A percentile compares a stretch with the other conserved stretches of the same genome.
Evolutionary conservation across 768 basidiomycete species (phyloP).

Genomic region (Suillus fuscotomentosus): DNA sequence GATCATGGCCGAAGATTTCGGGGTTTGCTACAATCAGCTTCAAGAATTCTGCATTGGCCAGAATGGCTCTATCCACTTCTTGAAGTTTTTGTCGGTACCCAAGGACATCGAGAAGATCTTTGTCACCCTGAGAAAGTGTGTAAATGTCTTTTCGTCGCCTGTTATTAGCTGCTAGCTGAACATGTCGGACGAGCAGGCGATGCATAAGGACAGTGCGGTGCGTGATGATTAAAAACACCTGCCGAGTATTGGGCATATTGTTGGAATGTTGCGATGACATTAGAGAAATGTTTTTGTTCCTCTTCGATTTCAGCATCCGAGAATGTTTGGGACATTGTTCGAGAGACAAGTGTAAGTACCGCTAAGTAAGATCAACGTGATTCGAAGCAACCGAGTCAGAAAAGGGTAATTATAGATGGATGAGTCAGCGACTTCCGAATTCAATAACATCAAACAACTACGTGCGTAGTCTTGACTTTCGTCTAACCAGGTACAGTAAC

Average conservation of each 20-base stretch:
- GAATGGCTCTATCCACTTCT: conserved; percentile 77
- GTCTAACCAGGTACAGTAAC: background rate
- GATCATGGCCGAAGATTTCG: conserved; percentile 71
- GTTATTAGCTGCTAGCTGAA: conserved; percentile 57
- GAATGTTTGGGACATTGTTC: conserved; percentile 26
- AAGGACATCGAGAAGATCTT: conserved; percentile 59
- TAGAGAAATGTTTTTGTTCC: conserved; percentile 72
- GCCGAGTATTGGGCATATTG: conserved; percentile 71
- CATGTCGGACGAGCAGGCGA: background rate
- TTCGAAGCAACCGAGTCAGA: background rate
- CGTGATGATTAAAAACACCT: conserved; percentile 38
- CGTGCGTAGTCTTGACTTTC: no score
- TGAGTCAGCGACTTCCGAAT: background rate
- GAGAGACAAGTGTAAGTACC: background rate
- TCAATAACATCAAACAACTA: background rate
- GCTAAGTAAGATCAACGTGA: background rate
- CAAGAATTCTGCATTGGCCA: conserved; percentile 78
- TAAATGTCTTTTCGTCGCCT: conserved; percentile 77
- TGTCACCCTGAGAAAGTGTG: conserved; percentile 66
- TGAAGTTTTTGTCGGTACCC: conserved; percentile 81
- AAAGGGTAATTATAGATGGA: background rate
- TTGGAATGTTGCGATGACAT: conserved; percentile 72
- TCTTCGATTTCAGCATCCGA: conserved; percentile 39
- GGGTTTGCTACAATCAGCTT: conserved; percentile 72
- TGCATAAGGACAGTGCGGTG: background rate